Percentiles rank a stretch among this genome's conserved stretches.
Conservation (phyloP, 306 rosid genomes). For the Senna siamea region DNA sequence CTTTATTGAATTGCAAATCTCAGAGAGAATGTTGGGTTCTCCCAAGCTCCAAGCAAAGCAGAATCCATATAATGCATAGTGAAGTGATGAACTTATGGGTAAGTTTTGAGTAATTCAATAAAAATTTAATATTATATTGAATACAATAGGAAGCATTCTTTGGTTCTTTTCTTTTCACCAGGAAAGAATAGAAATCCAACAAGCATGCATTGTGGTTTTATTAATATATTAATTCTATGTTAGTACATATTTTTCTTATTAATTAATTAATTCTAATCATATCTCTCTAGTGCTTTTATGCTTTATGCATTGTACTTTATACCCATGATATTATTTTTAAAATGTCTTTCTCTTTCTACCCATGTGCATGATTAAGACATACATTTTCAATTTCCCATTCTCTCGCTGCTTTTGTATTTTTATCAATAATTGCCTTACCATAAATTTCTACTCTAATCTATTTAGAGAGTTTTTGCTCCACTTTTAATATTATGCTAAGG, state of each 20-base stretch:
- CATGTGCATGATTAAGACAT: conserved; percentile 57
- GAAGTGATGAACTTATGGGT: conserved; percentile 19
- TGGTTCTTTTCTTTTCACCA: conserved; percentile 38
- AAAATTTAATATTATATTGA: neutral
- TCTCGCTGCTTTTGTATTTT: conserved; percentile 41
- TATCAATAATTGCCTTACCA: conserved; percentile 41
- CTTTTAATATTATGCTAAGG: too few species aligned
- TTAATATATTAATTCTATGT: neutral
- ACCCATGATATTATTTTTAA: conserved; percentile 29
- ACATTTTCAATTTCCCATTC: conserved; percentile 48
- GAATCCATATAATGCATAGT: conserved; percentile 24
- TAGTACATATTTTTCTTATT: conserved; percentile 13
- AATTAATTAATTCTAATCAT: conserved; percentile 42
- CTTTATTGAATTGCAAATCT: conserved; percentile 64
- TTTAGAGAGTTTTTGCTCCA: too few species aligned
- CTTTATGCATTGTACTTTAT: conserved; percentile 35
- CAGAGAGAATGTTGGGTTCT: conserved; percentile 68
- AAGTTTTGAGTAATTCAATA: conserved; percentile 31
- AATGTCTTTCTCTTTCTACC: conserved; percentile 41
- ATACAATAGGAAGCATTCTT: neutral
- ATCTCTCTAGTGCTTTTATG: conserved; percentile 34
- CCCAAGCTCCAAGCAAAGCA: conserved; percentile 43
- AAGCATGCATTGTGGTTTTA: neutral
- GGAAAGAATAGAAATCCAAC: too few species aligned
- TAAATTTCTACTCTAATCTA: neutral